phyloP scores from a whole-genome alignment of 2,329 filamentous ascomycete genomes.

The Fonsecaea pedrosoi region DNA sequence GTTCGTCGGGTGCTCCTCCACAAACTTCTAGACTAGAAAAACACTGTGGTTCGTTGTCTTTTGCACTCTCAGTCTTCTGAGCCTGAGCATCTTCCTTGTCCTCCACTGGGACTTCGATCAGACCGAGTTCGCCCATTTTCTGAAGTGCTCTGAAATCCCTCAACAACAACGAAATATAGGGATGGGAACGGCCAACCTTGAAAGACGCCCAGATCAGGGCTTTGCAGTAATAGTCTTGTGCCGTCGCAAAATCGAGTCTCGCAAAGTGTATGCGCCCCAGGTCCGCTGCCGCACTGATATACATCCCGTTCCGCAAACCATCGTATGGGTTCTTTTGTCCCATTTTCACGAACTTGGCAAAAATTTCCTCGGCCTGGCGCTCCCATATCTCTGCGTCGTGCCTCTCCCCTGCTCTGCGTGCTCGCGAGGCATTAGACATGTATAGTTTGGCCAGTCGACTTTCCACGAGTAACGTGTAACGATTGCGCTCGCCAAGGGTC shows the following conservation, averaged over 20 bases:
- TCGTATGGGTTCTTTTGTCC: conserved; percentile 1
- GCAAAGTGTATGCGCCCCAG: background rate
- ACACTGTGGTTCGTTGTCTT: background rate
- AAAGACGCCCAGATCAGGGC: background rate
- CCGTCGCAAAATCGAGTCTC: background rate
- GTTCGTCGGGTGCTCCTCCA: no score
- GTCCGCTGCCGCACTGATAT: background rate
- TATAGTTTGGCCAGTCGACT: background rate
- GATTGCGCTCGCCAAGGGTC: background rate
- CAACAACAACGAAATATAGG: background rate
- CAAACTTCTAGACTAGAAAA: background rate
- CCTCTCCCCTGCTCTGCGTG: no score
- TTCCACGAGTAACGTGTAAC: background rate
- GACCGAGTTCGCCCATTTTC: background rate
- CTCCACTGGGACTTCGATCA: background rate
- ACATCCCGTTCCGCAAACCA: background rate
- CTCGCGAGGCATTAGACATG: conserved; percentile 6
- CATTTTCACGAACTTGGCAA: background rate
- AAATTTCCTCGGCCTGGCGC: background rate
- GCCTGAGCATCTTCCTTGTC: background rate
- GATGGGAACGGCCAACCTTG: background rate
- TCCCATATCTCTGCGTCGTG: no score
- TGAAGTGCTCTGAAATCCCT: background rate
- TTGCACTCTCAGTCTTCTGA: background rate
- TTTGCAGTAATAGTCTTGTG: background rate